These are phyloP conservation scores for Sporothrix schenckii DNA, from an alignment of 2,329 filamentous ascomycete species.

Conservation along the genomic window DNA sequence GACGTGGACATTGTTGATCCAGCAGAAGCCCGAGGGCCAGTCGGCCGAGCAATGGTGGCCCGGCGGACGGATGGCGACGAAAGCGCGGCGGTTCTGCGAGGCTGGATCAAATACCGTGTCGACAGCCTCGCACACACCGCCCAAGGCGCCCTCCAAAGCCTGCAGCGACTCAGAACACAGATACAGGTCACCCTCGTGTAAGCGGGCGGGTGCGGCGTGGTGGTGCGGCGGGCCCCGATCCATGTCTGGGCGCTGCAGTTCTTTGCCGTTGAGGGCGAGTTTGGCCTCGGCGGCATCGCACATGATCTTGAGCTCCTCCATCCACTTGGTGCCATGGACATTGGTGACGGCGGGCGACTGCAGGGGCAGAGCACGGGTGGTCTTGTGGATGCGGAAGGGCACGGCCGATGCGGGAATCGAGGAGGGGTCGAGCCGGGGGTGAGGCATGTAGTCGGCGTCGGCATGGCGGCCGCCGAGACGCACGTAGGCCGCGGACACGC, in stretches of 20 bases:
- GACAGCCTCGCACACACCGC: conserved; percentile 90
- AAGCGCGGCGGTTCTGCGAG: conserved; percentile 65
- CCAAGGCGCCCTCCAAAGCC: conserved; percentile 87
- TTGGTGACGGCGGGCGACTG: conserved; percentile 79
- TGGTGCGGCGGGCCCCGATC: conserved; percentile 51
- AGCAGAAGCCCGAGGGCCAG: conserved; percentile 93
- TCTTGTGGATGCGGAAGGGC: conserved; percentile 86
- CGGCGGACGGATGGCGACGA: conserved; percentile 89
- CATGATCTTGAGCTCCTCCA: conserved; percentile 86
- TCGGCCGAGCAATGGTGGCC: conserved; percentile 93
- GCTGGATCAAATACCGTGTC: conserved; percentile 72
- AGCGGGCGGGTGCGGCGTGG: conserved; percentile 51
- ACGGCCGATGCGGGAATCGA: conserved; percentile 60
- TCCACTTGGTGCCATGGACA: conserved; percentile 90
- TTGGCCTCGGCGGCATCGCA: conserved; percentile 79
- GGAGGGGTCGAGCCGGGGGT: conserved; percentile 61
- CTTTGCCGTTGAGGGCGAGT: conserved; percentile 74
- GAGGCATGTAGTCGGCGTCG: conserved; percentile 68
- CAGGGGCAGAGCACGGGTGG: conserved; percentile 69
- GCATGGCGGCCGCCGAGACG: conserved; percentile 80
- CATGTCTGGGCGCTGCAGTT: conserved; percentile 71
- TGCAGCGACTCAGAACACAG: conserved; percentile 82
- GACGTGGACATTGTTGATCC: conserved; percentile 97
- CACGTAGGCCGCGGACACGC: conserved; percentile 85
- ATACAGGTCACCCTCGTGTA: conserved; percentile 91